Evolutionary conservation across 768 basidiomycete genomes (phyloP).

Genomic region (Boletus rubroflammeus): DNA sequence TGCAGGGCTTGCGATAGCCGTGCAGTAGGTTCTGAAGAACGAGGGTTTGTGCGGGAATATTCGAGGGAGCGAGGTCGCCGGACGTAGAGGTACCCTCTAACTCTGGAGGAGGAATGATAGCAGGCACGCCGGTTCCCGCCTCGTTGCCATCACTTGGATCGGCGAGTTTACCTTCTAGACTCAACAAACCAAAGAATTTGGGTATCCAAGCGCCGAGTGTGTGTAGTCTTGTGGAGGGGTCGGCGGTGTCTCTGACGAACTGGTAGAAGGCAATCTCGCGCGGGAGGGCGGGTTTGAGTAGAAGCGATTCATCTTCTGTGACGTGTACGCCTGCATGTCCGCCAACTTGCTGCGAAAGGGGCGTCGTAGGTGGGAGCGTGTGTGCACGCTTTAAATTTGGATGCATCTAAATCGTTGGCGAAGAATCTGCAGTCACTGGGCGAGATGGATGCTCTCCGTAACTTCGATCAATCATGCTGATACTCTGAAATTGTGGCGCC

Average conservation of each 20-base stretch:
- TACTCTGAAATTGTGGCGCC: too few species aligned
- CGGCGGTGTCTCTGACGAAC: conserved; percentile 35
- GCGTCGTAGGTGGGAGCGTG: conserved; percentile 24
- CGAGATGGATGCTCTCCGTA: background rate
- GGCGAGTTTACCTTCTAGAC: conserved; percentile 51
- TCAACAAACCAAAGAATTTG: conserved; percentile 75
- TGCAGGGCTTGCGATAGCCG: conserved; percentile 73
- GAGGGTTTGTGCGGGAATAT: conserved; percentile 51
- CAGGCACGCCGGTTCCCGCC: conserved; percentile 10
- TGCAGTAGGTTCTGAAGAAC: conserved; percentile 83
- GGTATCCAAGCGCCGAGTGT: conserved; percentile 60
- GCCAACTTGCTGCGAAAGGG: conserved; percentile 66
- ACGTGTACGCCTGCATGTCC: conserved; percentile 75
- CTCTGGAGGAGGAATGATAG: conserved; percentile 21
- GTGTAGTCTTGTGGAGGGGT: conserved; percentile 15
- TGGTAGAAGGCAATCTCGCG: conserved; percentile 74
- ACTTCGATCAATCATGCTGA: too few species aligned
- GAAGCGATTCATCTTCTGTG: conserved; percentile 68
- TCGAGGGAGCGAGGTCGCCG: background rate
- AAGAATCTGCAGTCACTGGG: background rate
- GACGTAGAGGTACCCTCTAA: conserved; percentile 45
- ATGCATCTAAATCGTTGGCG: background rate
- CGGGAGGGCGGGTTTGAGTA: conserved; percentile 72
- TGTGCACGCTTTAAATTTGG: conserved; percentile 9
- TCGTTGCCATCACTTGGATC: conserved; percentile 10